Base-by-base conservation (phyloP, 75 land plant species). In the Picea sitchensis region DNA sequence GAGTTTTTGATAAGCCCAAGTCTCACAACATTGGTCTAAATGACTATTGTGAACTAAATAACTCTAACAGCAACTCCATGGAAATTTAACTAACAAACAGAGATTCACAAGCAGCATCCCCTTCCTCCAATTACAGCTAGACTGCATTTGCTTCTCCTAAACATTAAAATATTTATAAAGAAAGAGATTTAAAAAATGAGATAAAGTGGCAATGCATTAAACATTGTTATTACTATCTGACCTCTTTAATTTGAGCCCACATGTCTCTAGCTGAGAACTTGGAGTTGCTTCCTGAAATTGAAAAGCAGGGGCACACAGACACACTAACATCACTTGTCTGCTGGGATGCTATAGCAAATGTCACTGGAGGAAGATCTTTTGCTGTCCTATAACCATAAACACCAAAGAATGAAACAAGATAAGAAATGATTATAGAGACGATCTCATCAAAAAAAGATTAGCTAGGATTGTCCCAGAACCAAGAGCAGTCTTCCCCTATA, bases 181-280 rank as follows among this genome's bases (percentile, higher is more conserved):
- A 69, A 69, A 69, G 8, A 4, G 15, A 69, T 69, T 36, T 36
- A 36, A 36, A 36, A 5, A 5, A 41, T 5, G 3, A 41, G 5
- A 41, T 1, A 41, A 5, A 3, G 0, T 1, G 47, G 5, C 1
- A 41, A 41, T 41, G 47, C 47, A 41, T 41, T 41, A 41, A 41
- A 41, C 47, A 41, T 41, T 41, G 47, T 41, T 41, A 41, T 41
- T 41, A 41, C 47, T 41, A 74, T n/a, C 76, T 21, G 61, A 95
- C 99, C 95, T 98, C 89, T 87, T 91, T 95, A 76, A 98, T 85
- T 84, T 92, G 83, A 60, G 80, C 44, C 99, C 99, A 98, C 98
- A 98, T 90, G 9, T 95, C 93, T 67, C 81, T 89, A 31, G 99
- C 96, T 30, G 96, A 86, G 44, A 89, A 78, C 18, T 84, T 83